phyloP scores from a whole-genome alignment of 176 grass and related monocot species.

The Rhynchospora breviuscula region DNA sequence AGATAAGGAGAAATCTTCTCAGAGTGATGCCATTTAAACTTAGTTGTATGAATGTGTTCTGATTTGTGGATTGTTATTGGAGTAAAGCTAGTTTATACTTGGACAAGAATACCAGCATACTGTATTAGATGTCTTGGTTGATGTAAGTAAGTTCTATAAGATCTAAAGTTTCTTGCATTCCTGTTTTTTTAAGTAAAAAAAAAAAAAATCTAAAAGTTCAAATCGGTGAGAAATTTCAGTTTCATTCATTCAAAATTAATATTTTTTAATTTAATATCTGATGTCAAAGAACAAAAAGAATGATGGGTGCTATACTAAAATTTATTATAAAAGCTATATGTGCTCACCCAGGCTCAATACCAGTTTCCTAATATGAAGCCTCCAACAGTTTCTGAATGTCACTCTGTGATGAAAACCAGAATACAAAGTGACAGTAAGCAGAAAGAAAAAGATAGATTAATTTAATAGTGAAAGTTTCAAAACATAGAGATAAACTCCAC shows the following conservation, averaged over 20 bases:
- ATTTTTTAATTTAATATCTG: background rate
- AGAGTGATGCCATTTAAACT: constrained; percentile 5
- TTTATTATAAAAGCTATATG: background rate
- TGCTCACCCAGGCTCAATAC: background rate
- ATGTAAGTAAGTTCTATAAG: background rate
- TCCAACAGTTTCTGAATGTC: constrained; percentile 10
- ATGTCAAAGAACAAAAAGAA: background rate
- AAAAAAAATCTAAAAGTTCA: background rate
- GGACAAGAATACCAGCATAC: background rate
- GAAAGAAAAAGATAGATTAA: background rate
- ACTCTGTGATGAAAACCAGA: background rate
- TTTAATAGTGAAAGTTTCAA: background rate
- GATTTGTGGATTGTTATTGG: background rate
- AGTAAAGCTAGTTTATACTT: background rate
- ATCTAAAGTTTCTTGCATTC: background rate
- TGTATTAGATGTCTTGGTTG: background rate
- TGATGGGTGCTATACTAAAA: background rate
- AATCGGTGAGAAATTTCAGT: background rate
- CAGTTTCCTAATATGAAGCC: background rate
- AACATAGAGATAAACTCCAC: background rate
- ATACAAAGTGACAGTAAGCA: background rate
- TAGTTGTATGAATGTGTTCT: constrained; percentile 6
- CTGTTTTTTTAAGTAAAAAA: background rate
- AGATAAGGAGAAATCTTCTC: constrained; percentile 6
- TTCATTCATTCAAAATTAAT: constrained; percentile 15